Conservation (phyloP, 2,329 filamentous ascomycete genomes). For the Tolypocladium guangdongense region DNA sequence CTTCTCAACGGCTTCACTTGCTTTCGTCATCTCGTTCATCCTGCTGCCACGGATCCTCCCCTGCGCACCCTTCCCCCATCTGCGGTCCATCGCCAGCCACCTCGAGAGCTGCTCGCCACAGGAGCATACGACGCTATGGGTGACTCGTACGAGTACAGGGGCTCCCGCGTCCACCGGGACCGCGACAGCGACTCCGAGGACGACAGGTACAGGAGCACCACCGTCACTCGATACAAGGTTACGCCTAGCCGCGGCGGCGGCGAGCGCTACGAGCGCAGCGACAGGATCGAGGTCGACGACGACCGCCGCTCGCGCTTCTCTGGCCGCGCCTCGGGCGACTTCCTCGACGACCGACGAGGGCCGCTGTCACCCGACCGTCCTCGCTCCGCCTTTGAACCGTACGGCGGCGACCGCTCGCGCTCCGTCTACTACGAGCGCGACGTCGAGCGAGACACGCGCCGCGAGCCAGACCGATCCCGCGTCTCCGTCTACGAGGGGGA, state of each 20-base stretch:
- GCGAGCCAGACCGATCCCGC: constrained; percentile 15
- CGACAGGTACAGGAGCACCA: constrained; percentile 33
- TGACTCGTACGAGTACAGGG: constrained; percentile 4
- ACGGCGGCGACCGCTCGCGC: constrained; percentile 25
- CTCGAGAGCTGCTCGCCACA: background rate
- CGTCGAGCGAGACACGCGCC: constrained; percentile 23
- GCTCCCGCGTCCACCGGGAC: constrained; percentile 22
- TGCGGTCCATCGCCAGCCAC: background rate
- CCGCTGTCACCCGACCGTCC: constrained; percentile 34
- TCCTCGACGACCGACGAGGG: constrained; percentile 30
- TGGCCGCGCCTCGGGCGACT: constrained; percentile 28
- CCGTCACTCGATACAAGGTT: constrained; percentile 44
- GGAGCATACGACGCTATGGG: constrained; percentile 2
- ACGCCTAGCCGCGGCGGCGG: constrained; percentile 25
- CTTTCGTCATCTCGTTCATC: background rate
- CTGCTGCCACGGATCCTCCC: background rate
- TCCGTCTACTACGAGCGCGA: constrained; percentile 35
- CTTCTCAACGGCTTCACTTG: background rate
- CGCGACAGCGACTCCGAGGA: constrained; percentile 28
- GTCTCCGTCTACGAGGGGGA: constrained; percentile 28
- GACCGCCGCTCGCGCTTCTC: constrained; percentile 33
- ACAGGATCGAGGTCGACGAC: constrained; percentile 33
- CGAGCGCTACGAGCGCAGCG: constrained; percentile 28
- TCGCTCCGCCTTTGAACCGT: constrained; percentile 37
- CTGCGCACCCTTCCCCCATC: background rate